Percentiles rank a stretch among this genome's conserved stretches.
Evolutionary conservation across 352 stramenopile genomes (phyloP).

Genomic region (Globisporangium okanoganense): DNA sequence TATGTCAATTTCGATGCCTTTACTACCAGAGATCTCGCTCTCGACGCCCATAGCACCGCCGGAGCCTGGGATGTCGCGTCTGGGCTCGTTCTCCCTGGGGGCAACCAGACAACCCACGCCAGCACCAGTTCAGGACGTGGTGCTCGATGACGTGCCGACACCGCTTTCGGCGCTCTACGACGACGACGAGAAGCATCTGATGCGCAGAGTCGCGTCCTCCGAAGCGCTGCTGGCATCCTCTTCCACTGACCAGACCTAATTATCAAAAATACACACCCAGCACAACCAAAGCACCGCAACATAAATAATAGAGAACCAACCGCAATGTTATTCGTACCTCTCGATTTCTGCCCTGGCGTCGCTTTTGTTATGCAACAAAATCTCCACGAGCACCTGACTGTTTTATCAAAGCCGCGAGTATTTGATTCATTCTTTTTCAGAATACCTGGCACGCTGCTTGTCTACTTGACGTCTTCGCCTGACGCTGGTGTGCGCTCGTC

Average conservation of each 20-base stretch:
- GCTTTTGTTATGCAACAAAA: background rate
- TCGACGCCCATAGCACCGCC: background rate
- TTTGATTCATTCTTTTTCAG: background rate
- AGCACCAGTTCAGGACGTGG: background rate
- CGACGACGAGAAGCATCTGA: constrained; percentile 62
- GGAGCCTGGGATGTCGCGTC: background rate
- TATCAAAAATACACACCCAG: background rate
- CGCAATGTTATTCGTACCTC: background rate
- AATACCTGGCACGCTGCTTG: background rate
- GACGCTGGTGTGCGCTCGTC: background rate
- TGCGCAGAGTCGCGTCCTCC: constrained; percentile 36
- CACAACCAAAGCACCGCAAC: background rate
- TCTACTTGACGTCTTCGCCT: background rate
- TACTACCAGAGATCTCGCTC: background rate
- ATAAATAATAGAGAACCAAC: background rate
- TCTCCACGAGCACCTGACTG: background rate
- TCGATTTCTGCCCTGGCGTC: background rate
- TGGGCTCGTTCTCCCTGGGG: background rate
- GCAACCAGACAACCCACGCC: background rate
- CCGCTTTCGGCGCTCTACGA: constrained; percentile 71
- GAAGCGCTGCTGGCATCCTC: background rate
- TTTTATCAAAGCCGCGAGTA: background rate
- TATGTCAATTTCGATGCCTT: background rate
- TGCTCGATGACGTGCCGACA: constrained; percentile 38
- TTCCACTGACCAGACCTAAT: background rate